phyloP scores from a whole-genome alignment of 345 rosid species.

The Populus deltoides region DNA sequence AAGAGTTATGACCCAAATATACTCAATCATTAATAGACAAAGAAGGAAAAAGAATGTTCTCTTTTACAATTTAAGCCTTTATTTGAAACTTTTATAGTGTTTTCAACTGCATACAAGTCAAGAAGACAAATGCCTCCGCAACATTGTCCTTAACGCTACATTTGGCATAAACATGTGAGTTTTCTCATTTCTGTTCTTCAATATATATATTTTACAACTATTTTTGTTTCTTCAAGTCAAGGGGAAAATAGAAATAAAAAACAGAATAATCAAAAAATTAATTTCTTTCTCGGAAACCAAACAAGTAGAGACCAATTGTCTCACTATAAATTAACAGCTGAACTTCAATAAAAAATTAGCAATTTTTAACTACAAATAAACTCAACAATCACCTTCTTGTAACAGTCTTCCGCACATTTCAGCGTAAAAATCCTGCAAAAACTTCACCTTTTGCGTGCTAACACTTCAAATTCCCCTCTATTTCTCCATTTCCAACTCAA shows the following conservation, averaged over 20 bases:
- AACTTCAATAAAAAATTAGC: not conserved
- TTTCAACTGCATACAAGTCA: not conserved
- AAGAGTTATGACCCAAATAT: constrained; percentile 9
- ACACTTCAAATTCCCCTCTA: constrained; percentile 12
- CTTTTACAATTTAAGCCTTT: not conserved
- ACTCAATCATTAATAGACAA: constrained; percentile 2
- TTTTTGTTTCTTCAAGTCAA: not conserved
- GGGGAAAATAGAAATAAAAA: not conserved
- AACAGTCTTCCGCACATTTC: constrained; percentile 1
- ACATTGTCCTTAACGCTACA: not conserved
- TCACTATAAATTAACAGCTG: not conserved
- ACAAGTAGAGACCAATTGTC: not conserved
- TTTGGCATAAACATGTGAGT: not conserved
- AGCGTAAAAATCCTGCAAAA: constrained; percentile 17
- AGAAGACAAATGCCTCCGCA: not conserved
- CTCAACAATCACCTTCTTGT: constrained; percentile 8
- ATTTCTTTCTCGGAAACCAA: not conserved
- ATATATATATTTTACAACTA: too few relatives aligned
- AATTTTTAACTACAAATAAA: not conserved
- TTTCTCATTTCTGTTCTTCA: not conserved
- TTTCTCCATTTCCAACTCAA: constrained; percentile 14
- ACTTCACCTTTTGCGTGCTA: constrained; percentile 9
- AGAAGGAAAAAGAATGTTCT: not conserved
- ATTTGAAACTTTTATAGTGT: not conserved
- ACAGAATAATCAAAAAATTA: not conserved